These are phyloP conservation scores for Trametes cubensis DNA, from an alignment of 768 basidiomycete species.

Conservation along the genomic window DNA sequence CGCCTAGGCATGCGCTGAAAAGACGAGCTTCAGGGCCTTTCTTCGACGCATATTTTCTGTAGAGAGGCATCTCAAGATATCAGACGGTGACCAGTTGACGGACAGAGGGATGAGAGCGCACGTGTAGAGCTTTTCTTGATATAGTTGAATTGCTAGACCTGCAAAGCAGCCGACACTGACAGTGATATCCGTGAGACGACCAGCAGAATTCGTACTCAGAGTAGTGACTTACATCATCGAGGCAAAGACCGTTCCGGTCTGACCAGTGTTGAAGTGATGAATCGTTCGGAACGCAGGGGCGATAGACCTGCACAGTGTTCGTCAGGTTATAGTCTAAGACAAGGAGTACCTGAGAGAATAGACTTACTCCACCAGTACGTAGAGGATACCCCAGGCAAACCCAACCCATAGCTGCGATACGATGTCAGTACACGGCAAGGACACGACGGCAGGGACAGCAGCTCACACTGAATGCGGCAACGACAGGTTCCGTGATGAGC, in stretches of 20 bases:
- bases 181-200: not conserved
- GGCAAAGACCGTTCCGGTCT: conserved; percentile 62
- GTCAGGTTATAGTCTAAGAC: not conserved
- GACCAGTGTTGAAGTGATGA: conserved; percentile 61
- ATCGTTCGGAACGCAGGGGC: conserved; percentile 56
- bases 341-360: not conserved
- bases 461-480: conserved; percentile 70
- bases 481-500: conserved; percentile 72
- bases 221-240: conserved; percentile 51
- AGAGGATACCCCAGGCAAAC: conserved; percentile 78
- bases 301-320: conserved; percentile 48
- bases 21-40: conserved; percentile 62
- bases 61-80: too few species aligned
- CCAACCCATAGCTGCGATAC: conserved; percentile 63
- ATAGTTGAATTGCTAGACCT: conserved; percentile 34
- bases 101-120: conserved; percentile 9
- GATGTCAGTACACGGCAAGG: conserved; percentile 23
- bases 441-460: not conserved
- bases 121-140: conserved; percentile 37
- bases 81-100: too few species aligned
- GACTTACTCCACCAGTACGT: conserved; percentile 61
- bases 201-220: not conserved
- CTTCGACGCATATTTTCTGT: conserved; percentile 31
- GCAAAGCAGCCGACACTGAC: conserved; percentile 53
- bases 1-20: conserved; percentile 57